These are phyloP conservation scores for Pachyrhizus erosus DNA, from an alignment of 306 rosid species.

Conservation along the genomic window DNA sequence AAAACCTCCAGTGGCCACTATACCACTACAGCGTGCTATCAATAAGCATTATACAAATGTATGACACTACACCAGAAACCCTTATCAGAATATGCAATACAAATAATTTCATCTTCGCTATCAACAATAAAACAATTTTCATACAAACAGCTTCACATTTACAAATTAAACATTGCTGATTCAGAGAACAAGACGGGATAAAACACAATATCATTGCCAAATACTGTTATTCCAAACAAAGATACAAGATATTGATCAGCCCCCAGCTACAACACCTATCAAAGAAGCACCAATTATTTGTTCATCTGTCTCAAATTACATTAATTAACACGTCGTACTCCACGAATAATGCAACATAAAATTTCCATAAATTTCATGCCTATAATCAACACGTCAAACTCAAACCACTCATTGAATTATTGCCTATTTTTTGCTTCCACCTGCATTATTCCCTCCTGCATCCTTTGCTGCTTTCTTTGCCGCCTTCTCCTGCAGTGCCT, in stretches of 20 bases:
- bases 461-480: slow-evolving; percentile 68
- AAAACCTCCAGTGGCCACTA: too few species aligned
- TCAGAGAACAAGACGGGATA: slow-evolving; percentile 10
- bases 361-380: slow-evolving; percentile 29
- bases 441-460: slow-evolving; percentile 52
- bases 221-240: slow-evolving; percentile 34
- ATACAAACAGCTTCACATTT: neutral
- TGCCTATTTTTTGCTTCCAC: slow-evolving; percentile 56
- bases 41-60: neutral
- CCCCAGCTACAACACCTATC: slow-evolving; percentile 30
- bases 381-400: slow-evolving; percentile 13
- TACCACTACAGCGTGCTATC: too few species aligned
- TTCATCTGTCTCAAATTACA: slow-evolving; percentile 25
- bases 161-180: neutral
- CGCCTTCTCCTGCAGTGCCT: slow-evolving; percentile 74
- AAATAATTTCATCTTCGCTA: neutral
- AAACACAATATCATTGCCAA: slow-evolving; percentile 30
- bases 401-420: slow-evolving; percentile 15
- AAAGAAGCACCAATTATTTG: slow-evolving; percentile 38
- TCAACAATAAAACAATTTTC: neutral
- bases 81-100: neutral
- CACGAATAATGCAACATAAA: slow-evolving; percentile 29
- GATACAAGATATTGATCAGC: slow-evolving; percentile 24
- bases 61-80: neutral
- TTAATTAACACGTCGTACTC: neutral